A percentile compares a stretch with the other conserved stretches of the same genome.
Conservation (phyloP, 2,329 filamentous ascomycete species). For the Clonostachys byssicola region DNA sequence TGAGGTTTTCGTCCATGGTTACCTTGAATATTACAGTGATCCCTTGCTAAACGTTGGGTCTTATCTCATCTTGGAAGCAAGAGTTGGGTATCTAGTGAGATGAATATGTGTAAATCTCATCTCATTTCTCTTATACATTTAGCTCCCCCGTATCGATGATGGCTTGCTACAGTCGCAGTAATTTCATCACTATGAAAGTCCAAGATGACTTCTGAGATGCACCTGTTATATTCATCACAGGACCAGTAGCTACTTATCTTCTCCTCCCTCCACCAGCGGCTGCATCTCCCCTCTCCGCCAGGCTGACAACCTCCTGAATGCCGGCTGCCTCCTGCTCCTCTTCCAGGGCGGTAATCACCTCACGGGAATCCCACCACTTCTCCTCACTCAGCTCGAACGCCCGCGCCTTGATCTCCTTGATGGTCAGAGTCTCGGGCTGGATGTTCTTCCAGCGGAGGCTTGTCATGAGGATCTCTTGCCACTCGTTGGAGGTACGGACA, state of each 20-base stretch:
- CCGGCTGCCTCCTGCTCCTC: slow-evolving; percentile 95
- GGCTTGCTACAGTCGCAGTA: too few relatives aligned
- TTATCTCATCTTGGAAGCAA: too few relatives aligned
- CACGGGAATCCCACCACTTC: slow-evolving; percentile 98
- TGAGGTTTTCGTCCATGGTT: too few relatives aligned
- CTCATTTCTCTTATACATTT: too few relatives aligned
- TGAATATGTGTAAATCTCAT: too few relatives aligned
- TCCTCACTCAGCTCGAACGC: slow-evolving; percentile 90
- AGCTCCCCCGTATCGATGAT: too few relatives aligned
- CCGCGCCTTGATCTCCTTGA: slow-evolving; percentile 90
- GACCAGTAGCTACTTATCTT: slow-evolving; percentile 11
- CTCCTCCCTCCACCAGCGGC: slow-evolving; percentile 26
- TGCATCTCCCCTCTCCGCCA: slow-evolving; percentile 67
- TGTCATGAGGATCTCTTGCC: slow-evolving; percentile 84
- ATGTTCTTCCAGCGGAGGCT: slow-evolving; percentile 65
- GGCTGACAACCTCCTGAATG: slow-evolving; percentile 88
- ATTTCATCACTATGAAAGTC: too few relatives aligned
- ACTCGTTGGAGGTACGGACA: slow-evolving; percentile 77
- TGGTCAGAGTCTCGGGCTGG: slow-evolving; percentile 61
- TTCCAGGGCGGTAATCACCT: slow-evolving; percentile 87
- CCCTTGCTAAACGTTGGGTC: too few relatives aligned
- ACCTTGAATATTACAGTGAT: too few relatives aligned
- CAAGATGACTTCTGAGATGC: too few relatives aligned
- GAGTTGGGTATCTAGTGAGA: too few relatives aligned
- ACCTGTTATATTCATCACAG: neutral